Conservation (phyloP, 768 basidiomycete genomes). For the Cyclocybe aegerita region DNA sequence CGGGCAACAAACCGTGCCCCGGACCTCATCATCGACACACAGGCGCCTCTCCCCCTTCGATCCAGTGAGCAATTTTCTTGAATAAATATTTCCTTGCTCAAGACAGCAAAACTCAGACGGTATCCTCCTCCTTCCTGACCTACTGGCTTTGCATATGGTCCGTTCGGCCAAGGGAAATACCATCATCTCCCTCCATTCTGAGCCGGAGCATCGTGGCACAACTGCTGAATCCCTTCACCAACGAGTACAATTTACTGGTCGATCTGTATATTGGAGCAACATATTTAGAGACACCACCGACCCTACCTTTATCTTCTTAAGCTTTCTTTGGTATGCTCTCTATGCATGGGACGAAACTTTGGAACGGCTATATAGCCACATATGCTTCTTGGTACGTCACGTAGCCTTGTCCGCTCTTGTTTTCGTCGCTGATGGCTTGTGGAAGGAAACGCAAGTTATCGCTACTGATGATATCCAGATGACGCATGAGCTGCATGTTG, state of each 20-base stretch:
- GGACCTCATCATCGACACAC: constrained; percentile 49
- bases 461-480: constrained; percentile 36
- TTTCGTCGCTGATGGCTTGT: neutral
- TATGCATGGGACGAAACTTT: constrained; percentile 64
- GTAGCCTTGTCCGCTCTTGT: neutral
- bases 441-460: constrained; percentile 46
- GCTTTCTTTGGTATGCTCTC: constrained; percentile 56
- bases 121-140: constrained; percentile 40
- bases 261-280: constrained; percentile 45
- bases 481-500: constrained; percentile 53
- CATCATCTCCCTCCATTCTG: constrained; percentile 44
- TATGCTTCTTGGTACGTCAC: constrained; percentile 42
- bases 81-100: neutral
- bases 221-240: constrained; percentile 32
- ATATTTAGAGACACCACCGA: constrained; percentile 42
- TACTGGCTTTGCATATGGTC: constrained; percentile 55
- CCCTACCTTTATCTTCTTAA: constrained; percentile 54
- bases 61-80: constrained; percentile 27
- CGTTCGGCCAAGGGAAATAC: constrained; percentile 37
- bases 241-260: constrained; percentile 36
- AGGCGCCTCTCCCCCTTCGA: constrained; percentile 42
- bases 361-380: constrained; percentile 49
- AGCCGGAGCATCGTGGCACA: constrained; percentile 30
- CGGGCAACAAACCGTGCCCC: constrained; percentile 1
- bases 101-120: constrained; percentile 20